Evolutionary conservation across 2,329 filamentous ascomycete species (phyloP), one percentile per base, ranked within the genome.

Genomic region (Fusarium keratoplasticum): DNA sequence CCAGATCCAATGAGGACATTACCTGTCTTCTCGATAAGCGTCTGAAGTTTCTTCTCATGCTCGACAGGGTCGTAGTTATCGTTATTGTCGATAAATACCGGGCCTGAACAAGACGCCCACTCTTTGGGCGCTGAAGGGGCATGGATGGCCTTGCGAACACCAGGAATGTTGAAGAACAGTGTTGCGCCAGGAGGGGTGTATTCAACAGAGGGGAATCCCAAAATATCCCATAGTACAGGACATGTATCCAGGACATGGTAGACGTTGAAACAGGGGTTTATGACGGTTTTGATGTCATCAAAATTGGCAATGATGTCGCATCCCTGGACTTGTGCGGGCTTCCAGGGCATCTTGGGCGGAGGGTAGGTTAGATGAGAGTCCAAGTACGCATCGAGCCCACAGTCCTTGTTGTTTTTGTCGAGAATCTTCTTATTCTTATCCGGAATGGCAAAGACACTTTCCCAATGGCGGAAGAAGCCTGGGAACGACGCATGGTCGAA

Each of bases 1-100:
- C 93, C 94, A 78, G 95, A 93, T 4, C 87, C 92, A 77, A 96
- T 90, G 74, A 96, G 87, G 10, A 94, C 93, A 71, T 92, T 91
- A 55, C 92, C 87, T 2, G 93, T 93, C 35, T 86, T 85, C 77
- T 96, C 93, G 72, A 96, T 94, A 38, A 96, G 90, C 40, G 89
- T 84, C 1, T 93, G 93, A 0, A 96, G 86, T 1, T 65, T 68
- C 47, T 68, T 40, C 22, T 65, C 61, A 31, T 65, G 61, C 60
- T 69, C 61, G 0, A 58, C 61, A 5, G 54, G 40, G 29, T 89
- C 89, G 52, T 83, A 87, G 78, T 89, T 86, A 8, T 80, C 84
- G 78, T 93, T 91, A 0, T 79, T 77, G 65, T 80, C 73, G 27
- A 82, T 79, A 75, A 87, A 87, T 8, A 72, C 70, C 33, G 86